These are phyloP conservation scores for Ulvella scutata DNA, from an alignment of 139 green algal species.

Conservation along the genomic window DNA sequence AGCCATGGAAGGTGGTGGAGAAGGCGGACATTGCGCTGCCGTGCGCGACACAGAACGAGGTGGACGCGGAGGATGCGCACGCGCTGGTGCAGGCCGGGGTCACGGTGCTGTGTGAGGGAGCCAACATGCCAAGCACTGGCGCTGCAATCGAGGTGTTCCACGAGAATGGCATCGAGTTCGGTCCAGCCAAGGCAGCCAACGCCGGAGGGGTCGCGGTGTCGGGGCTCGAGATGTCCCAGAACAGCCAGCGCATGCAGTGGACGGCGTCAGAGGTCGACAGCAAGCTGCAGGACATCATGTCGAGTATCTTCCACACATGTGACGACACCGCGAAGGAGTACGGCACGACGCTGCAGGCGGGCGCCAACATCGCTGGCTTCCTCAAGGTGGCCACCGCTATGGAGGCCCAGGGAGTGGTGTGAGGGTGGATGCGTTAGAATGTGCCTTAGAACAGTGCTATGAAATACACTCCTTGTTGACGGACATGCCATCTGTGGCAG, in stretches of 20 bases:
- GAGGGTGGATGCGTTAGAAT: no score
- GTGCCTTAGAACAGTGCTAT: no score
- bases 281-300: conserved; percentile 42
- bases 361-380: conserved; percentile 63
- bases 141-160: conserved; percentile 42
- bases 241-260: conserved; percentile 48
- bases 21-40: conserved; percentile 55
- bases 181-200: conserved; percentile 46
- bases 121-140: conserved; percentile 67
- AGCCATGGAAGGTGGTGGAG: conserved; percentile 40
- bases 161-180: conserved; percentile 35
- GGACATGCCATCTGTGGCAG: no score
- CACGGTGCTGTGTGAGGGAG: conserved; percentile 55
- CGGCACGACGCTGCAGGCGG: conserved; percentile 27
- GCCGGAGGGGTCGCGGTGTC: conserved; percentile 54
- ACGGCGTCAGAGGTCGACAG: conserved; percentile 45
- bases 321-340: conserved; percentile 31
- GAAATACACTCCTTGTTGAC: no score
- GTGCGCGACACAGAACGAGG: conserved; percentile 59
- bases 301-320: conserved; percentile 35
- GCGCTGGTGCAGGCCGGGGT: conserved; percentile 37
- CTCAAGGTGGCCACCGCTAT: conserved; percentile 50
- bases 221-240: conserved; percentile 77
- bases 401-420: conserved; percentile 42
- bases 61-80: conserved; percentile 35